Conservation (phyloP, 805 yeast species). For the Candida nanaspora region DNA sequence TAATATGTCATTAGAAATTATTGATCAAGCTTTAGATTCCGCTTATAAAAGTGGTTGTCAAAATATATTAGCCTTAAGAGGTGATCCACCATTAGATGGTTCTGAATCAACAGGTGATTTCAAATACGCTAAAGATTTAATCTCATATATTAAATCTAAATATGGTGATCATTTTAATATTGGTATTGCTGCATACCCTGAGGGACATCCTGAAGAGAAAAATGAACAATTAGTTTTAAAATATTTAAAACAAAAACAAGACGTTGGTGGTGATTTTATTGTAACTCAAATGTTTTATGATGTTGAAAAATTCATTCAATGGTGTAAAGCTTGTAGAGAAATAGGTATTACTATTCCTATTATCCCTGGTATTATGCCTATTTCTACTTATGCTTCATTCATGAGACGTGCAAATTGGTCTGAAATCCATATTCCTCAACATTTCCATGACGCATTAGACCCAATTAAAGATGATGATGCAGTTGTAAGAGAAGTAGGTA, state of each 20-base stretch:
- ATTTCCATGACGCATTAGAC: conserved; percentile 61
- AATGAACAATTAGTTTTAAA: conserved; percentile 44
- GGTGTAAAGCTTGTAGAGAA: conserved; percentile 70
- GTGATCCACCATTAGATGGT: conserved; percentile 85
- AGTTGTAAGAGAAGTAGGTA: conserved; percentile 78
- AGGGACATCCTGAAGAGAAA: conserved; percentile 89
- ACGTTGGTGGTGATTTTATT: conserved; percentile 89
- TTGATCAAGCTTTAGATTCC: conserved; percentile 76
- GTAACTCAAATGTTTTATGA: conserved; percentile 98
- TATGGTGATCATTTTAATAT: conserved; percentile 89
- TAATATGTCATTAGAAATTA: conserved; percentile 75
- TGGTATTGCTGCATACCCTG: conserved; percentile 97
- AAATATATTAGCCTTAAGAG: conserved; percentile 88
- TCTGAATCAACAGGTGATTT: conserved; percentile 78
- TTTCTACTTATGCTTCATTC: conserved; percentile 89
- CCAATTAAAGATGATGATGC: conserved; percentile 88
- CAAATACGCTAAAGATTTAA: conserved; percentile 80
- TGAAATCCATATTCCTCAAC: conserved; percentile 69
- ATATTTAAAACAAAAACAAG: conserved; percentile 80
- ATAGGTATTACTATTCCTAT: conserved; percentile 79
- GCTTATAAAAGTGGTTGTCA: conserved; percentile 93
- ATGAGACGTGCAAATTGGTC: conserved; percentile 95
- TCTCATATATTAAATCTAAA: conserved; percentile 61
- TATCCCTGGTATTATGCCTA: conserved; percentile 98
- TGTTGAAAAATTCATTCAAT: conserved; percentile 70